Base-by-base conservation (phyloP, 2,329 filamentous ascomycete species). In the Colletotrichum nymphaeae region DNA sequence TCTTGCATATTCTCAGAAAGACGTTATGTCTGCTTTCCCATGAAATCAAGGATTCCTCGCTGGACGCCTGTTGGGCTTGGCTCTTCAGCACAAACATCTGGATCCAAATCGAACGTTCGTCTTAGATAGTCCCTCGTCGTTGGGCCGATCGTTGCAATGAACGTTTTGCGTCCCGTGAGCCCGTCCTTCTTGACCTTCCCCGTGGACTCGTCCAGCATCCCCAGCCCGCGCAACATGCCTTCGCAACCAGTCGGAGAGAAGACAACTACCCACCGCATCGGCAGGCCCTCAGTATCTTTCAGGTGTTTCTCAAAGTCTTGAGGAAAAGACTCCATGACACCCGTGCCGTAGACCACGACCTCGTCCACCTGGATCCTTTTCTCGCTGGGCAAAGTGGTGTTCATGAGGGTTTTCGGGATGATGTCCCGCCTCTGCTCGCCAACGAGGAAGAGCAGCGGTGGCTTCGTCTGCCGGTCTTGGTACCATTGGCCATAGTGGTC, bases 401-500 rank as follows among this genome's bases (percentile, higher is more conserved):
- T 88, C 86, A 92, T 93, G 49, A 98, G 85, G 1, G 90, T 94
- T 77, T 90, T 94, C 1, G 97, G 95, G 75, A 99, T 98, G 76
- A 98, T 91, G 80, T 98, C 97, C 57, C 97, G 87, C 67, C 95
- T 90, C 80, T 95, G 94, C 80, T 98, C 96, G 24, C 97, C 97
- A 0, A 97, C 95, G 16, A 97, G 88, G 81, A 98, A 99, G 1
- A 98, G 84, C 5, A 98, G 81, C 0, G 93, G 89, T 0, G 90
- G 91, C 77, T 91, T 90, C 16, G 76, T 78, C 12, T 80, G 62
- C 63, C 82, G 79, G 49, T 80, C 80, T 46, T 79, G 75, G 75
- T 90, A 88, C 86, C 87, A 88, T 63, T 83, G 78, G 28, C 78
- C 89, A 79, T 98, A 97, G 80, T 98, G 93, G 2, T 91, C 84